A percentile compares a stretch with the other conserved stretches of the same genome.
phyloP scores from a whole-genome alignment of 2,329 filamentous ascomycete genomes.

The Amauroascus niger region DNA sequence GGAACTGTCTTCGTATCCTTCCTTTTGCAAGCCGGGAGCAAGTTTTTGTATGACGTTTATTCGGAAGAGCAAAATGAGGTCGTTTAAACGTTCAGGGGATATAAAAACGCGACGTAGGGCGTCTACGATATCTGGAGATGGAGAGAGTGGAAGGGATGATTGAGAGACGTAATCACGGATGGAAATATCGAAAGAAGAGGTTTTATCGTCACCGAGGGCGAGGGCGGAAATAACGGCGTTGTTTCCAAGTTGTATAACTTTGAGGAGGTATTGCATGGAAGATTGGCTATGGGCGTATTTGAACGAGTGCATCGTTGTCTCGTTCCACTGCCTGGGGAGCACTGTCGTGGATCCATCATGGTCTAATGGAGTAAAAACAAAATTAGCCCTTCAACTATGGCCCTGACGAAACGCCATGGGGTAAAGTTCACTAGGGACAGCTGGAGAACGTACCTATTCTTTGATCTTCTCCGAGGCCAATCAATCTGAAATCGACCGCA shows the following conservation, averaged over 20 bases:
- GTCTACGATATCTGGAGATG: constrained; percentile 24
- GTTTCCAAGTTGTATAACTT: constrained; percentile 67
- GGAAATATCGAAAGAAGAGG: constrained; percentile 64
- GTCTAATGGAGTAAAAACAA: not conserved
- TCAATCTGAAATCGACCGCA: constrained; percentile 66
- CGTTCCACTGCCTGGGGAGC: constrained; percentile 73
- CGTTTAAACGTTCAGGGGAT: constrained; percentile 57
- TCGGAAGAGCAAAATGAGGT: constrained; percentile 64
- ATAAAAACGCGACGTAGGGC: constrained; percentile 57
- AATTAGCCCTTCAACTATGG: not conserved
- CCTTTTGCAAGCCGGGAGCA: constrained; percentile 63
- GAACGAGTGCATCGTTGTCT: constrained; percentile 62
- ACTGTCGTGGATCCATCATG: constrained; percentile 30
- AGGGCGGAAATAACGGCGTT: constrained; percentile 79
- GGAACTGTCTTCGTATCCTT: constrained; percentile 60
- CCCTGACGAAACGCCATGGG: no score
- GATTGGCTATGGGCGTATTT: constrained; percentile 80
- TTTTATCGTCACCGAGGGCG: constrained; percentile 69
- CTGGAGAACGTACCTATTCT: not conserved
- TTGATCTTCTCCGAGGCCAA: constrained; percentile 62
- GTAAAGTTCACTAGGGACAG: no score
- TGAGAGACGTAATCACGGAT: constrained; percentile 65
- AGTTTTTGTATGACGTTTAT: constrained; percentile 75
- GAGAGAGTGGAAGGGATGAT: constrained; percentile 46
- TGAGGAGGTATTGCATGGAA: constrained; percentile 72